These are phyloP conservation scores for Hypoxylon fragiforme DNA, from an alignment of 495 filamentous ascomycete genomes.

Conservation along the genomic window DNA sequence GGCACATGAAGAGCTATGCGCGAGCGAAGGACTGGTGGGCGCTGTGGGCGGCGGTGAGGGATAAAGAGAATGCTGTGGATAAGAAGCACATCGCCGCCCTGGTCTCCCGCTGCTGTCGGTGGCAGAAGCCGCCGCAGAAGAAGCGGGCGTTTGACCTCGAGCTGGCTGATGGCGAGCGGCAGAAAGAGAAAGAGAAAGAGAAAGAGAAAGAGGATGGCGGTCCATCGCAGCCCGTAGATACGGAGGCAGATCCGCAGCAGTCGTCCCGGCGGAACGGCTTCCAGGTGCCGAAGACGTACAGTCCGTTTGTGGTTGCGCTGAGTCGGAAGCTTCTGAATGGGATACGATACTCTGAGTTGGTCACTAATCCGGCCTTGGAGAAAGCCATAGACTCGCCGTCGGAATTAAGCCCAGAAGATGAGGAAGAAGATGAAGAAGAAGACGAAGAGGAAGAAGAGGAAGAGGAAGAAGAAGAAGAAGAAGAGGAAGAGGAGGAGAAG, in stretches of 20 bases:
- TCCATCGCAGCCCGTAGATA: not conserved
- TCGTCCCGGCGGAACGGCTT: not conserved
- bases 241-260: not conserved
- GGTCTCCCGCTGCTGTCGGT: slow-evolving; percentile 15
- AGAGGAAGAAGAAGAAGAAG: not conserved
- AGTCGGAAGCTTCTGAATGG: slow-evolving; percentile 19
- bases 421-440: not conserved
- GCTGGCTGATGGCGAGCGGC: not conserved
- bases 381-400: slow-evolving; percentile 11
- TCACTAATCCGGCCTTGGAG: slow-evolving; percentile 15
- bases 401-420: not conserved
- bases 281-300: not conserved
- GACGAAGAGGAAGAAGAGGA: not conserved
- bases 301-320: slow-evolving; percentile 7
- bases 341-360: slow-evolving; percentile 10
- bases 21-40: slow-evolving; percentile 34
- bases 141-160: slow-evolving; percentile 7
- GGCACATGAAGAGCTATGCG: slow-evolving; percentile 19
- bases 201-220: too few relatives aligned
- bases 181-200: not conserved
- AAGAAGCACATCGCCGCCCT: slow-evolving; percentile 13
- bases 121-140: slow-evolving; percentile 17
- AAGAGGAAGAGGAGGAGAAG: not conserved
- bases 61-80: not conserved
- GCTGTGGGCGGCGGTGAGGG: slow-evolving; percentile 29